Base-by-base conservation (phyloP, 2,329 filamentous ascomycete species). In the Stemphylium lycopersici region DNA sequence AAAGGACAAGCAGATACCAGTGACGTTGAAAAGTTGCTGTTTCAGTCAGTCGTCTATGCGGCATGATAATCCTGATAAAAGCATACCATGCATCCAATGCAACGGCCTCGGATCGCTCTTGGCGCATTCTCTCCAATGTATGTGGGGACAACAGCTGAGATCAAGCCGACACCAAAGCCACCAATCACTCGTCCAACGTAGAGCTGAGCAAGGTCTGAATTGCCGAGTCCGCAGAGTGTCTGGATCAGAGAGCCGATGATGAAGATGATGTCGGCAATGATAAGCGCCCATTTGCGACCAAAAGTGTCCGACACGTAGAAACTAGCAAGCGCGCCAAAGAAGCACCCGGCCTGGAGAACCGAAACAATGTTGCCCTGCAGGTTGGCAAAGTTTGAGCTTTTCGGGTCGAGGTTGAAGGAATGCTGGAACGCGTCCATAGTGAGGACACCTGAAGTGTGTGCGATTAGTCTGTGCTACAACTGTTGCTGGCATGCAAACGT, bases 1-100 rank as follows among this genome's bases (percentile, higher is more conserved):
- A 71, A 82, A 83, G 32, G 78, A 77, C 15, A 82, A 67, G 45
- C 79, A 81, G 18, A 81, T 81, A 11, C 77, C 77, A 0, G 76
- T 77, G 18, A 79, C 77, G 58, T 76, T 78, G 64, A 76, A 75
- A 4, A 76, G 65, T 61, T 76, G 73, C 52, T 55, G 37, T 29
- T 34, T 15, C 8, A 11, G 31, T 55, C n/a, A 55, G 47, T 40
- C 6, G 22, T 15, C 36, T 13, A 16, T 15, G 16, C 12, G 10
- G 6, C 13, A 7, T 32, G 16, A 20, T 8, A 12, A 22, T 24
- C 2, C 33, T n/a, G 12, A 7, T n/a, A 39, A 41, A 8, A 36
- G 5, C 47, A 32, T 55, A 55, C 52, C 67, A 68, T 74, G 65
- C 70, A 73, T 8, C 73, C 73, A 41, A 76, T 71, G 42, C 73